These are phyloP conservation scores for Xanthoconium stramineum DNA, from an alignment of 768 basidiomycete genomes.

Conservation along the genomic window DNA sequence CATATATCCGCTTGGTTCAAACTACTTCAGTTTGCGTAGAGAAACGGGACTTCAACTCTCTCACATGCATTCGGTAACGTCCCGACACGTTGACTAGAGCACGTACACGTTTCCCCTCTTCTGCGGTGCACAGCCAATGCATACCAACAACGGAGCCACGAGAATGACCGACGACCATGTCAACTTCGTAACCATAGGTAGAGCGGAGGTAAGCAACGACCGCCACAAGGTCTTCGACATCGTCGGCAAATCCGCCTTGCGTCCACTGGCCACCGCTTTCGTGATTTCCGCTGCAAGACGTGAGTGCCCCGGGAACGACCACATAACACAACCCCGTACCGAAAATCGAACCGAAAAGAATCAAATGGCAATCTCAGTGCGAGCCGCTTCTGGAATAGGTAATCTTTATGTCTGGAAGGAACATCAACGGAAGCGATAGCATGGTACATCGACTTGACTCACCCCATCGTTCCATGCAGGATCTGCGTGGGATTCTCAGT, in stretches of 20 bases:
- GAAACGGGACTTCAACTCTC: constrained; percentile 23
- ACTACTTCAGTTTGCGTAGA: constrained; percentile 3
- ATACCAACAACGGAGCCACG: constrained; percentile 68
- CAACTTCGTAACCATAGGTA: constrained; percentile 63
- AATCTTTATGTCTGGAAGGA: constrained; percentile 72
- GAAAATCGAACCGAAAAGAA: constrained; percentile 86
- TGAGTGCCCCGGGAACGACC: not conserved
- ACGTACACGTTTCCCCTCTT: constrained; percentile 52
- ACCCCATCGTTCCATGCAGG: constrained; percentile 80
- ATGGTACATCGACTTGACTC: constrained; percentile 21
- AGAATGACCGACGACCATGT: constrained; percentile 75
- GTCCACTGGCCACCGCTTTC: constrained; percentile 70
- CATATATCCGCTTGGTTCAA: constrained; percentile 25
- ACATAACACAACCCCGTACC: constrained; percentile 43
- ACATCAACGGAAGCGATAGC: not conserved
- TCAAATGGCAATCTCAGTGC: constrained; percentile 64
- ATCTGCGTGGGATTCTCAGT: constrained; percentile 46
- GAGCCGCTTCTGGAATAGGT: constrained; percentile 74
- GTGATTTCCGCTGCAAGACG: constrained; percentile 59
- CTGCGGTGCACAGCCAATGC: constrained; percentile 64
- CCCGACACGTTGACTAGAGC: constrained; percentile 74
- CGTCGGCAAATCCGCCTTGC: constrained; percentile 55
- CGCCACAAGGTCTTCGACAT: constrained; percentile 61
- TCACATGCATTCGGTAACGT: constrained; percentile 75
- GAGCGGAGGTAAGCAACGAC: constrained; percentile 61